A percentile compares a stretch with the other conserved stretches of the same genome.
phyloP scores from a whole-genome alignment of 306 rosid genomes.

The Clitoria ternatea region DNA sequence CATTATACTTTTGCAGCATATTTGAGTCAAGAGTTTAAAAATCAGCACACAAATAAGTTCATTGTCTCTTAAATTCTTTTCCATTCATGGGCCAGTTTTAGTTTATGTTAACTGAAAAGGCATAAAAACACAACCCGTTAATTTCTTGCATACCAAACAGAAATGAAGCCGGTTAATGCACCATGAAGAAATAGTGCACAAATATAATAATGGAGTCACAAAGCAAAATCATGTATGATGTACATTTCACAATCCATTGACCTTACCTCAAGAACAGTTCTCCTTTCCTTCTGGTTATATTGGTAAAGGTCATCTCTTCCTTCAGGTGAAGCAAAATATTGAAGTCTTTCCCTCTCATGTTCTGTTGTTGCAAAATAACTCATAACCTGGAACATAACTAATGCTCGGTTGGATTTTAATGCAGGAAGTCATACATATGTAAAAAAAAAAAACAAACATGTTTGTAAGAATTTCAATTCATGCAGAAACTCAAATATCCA shows the following conservation, averaged over 20 bases:
- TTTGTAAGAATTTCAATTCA: background rate
- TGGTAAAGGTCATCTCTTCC: conserved; percentile 96
- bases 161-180: background rate
- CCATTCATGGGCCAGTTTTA: background rate
- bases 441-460: background rate
- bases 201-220: background rate
- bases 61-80: background rate
- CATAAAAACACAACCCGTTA: background rate
- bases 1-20: background rate
- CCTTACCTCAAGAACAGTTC: conserved; percentile 86
- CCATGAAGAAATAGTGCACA: background rate
- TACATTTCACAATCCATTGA: background rate
- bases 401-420: conserved; percentile 19
- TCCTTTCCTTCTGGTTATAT: conserved; percentile 91
- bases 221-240: background rate
- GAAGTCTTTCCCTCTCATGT: conserved; percentile 84
- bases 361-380: conserved; percentile 70
- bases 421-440: conserved; percentile 3
- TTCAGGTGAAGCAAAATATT: conserved; percentile 90
- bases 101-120: background rate
- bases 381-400: conserved; percentile 60
- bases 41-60: background rate
- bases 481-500: conserved; percentile 1
- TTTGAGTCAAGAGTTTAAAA: background rate
- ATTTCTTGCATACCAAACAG: conserved; percentile 8